phyloP scores from a whole-genome alignment of 306 rosid genomes.

The Citrullus colocynthis region DNA sequence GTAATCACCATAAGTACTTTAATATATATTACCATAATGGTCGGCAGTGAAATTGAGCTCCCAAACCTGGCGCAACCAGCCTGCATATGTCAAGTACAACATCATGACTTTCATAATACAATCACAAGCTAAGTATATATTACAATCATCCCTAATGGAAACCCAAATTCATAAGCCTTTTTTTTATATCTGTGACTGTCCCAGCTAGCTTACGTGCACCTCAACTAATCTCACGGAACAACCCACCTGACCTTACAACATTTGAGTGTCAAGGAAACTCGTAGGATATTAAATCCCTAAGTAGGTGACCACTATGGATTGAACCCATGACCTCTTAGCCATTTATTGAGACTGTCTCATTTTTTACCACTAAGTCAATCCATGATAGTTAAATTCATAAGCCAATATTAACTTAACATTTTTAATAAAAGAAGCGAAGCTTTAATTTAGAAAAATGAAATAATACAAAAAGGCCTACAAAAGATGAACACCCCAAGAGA shows the following conservation, averaged over 20 bases:
- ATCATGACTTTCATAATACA: background rate
- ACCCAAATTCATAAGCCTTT: background rate
- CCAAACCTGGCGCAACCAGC: background rate
- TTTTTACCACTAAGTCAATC: too few relatives aligned
- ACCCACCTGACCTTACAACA: too few relatives aligned
- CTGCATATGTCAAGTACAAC: slow-evolving; percentile 1
- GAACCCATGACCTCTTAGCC: too few relatives aligned
- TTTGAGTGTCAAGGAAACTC: too few relatives aligned
- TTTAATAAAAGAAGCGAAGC: background rate
- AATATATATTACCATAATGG: slow-evolving; percentile 3
- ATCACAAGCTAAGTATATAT: background rate
- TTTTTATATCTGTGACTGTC: too few relatives aligned
- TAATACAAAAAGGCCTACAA: background rate
- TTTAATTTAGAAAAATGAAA: background rate
- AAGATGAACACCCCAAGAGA: background rate
- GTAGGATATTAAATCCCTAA: too few relatives aligned
- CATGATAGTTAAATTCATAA: background rate
- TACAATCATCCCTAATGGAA: background rate
- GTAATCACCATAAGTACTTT: background rate
- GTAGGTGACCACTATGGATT: too few relatives aligned
- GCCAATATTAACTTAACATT: background rate
- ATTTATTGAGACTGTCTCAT: too few relatives aligned
- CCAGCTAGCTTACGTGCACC: too few relatives aligned
- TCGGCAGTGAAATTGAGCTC: background rate
- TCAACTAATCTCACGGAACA: too few relatives aligned